phyloP scores from a whole-genome alignment of 192 early-diverging fungal species.

The Linnemannia hyalina region DNA sequence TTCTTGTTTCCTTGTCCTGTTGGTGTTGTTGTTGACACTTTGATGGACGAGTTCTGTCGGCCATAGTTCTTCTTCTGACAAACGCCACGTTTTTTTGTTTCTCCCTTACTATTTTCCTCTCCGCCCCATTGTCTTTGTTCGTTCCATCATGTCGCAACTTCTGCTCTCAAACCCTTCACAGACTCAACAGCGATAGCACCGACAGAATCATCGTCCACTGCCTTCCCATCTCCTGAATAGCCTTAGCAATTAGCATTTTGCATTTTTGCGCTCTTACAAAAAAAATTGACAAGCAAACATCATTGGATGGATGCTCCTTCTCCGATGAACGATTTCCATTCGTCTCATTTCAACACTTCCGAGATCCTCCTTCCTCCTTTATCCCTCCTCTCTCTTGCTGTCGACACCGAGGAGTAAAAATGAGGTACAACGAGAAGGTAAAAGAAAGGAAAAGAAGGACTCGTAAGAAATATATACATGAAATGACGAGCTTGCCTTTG shows the following conservation, averaged over 20 bases:
- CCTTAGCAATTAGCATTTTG: too few relatives aligned
- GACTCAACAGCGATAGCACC: too few relatives aligned
- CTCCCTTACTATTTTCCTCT: background rate
- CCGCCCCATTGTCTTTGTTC: background rate
- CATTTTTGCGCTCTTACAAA: background rate
- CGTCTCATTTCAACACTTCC: background rate
- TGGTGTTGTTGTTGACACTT: too few relatives aligned
- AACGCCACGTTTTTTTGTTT: background rate
- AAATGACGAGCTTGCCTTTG: background rate
- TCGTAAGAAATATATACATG: background rate
- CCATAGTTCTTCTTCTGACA: background rate
- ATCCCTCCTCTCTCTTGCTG: background rate
- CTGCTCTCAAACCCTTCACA: background rate
- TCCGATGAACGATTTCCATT: slow-evolving; percentile 1
- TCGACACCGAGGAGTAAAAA: background rate
- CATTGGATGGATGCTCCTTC: background rate
- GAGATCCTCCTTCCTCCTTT: background rate
- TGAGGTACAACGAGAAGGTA: background rate
- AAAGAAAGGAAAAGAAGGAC: background rate
- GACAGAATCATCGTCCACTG: too few relatives aligned
- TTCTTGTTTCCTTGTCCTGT: too few relatives aligned
- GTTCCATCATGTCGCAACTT: background rate
- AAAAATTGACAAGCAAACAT: background rate
- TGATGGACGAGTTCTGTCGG: too few relatives aligned
- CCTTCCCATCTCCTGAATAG: too few relatives aligned